These are phyloP conservation scores for Tetrapisispora fleetii DNA, from an alignment of 805 yeast genomes.

Conservation along the genomic window DNA sequence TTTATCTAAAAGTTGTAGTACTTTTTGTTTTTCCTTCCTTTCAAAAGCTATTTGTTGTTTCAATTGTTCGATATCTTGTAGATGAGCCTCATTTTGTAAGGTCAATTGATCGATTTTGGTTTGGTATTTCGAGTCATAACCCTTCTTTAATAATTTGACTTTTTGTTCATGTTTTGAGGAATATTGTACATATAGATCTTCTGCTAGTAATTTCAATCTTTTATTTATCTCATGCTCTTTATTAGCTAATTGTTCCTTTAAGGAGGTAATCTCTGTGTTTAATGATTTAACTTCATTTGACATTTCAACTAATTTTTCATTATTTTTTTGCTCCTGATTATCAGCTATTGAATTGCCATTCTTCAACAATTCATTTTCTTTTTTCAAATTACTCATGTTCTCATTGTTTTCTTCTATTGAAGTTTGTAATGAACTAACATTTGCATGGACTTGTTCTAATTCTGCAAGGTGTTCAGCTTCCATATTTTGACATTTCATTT, in stretches of 20 bases:
- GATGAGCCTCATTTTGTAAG: constrained; percentile 36
- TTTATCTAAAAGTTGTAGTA: constrained; percentile 42
- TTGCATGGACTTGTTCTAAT: constrained; percentile 29
- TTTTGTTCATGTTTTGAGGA: constrained; percentile 70
- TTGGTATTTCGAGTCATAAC: constrained; percentile 46
- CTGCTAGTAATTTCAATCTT: constrained; percentile 52
- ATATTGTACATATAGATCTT: constrained; percentile 62
- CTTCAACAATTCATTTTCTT: constrained; percentile 15
- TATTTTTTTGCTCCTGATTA: not conserved
- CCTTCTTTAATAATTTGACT: constrained; percentile 49
- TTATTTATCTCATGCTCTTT: constrained; percentile 43
- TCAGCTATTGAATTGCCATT: constrained; percentile 11
- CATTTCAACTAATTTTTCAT: not conserved
- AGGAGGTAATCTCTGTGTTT: constrained; percentile 19
- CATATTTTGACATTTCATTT: constrained; percentile 15
- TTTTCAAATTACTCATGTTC: constrained; percentile 19
- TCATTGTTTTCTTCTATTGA: constrained; percentile 24
- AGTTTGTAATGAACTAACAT: constrained; percentile 27
- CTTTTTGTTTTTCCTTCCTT: constrained; percentile 46
- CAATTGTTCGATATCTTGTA: constrained; percentile 44
- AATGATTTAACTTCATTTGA: constrained; percentile 9
- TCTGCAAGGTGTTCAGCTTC: constrained; percentile 32
- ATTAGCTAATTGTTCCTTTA: constrained; percentile 28
- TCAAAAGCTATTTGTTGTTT: constrained; percentile 41
- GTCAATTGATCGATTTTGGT: constrained; percentile 34